Conservation (phyloP, 179 eudicot genomes). For the Nepenthes alata region DNA sequence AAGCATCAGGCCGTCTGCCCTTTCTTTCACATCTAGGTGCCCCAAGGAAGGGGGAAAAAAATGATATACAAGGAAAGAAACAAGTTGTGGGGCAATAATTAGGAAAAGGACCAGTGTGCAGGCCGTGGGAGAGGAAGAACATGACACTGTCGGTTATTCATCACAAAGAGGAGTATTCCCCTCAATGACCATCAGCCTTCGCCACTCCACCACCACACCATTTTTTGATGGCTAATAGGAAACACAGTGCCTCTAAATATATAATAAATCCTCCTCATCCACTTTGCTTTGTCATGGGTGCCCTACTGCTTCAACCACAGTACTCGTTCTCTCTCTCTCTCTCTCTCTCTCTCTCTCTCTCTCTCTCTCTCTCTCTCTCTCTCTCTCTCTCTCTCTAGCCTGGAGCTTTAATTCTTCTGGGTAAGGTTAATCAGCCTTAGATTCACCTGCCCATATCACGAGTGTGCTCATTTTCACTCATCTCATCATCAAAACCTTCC, state of each 20-base stretch:
- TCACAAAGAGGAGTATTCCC: neutral
- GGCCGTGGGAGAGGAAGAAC: conserved; percentile 39
- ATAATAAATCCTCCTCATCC: neutral
- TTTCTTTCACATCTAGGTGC: too few relatives aligned
- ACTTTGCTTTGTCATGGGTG: conserved; percentile 1
- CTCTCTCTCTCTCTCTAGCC: too few relatives aligned
- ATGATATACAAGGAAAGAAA: neutral
- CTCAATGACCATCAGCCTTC: neutral
- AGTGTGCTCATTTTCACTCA: neutral
- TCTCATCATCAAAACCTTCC: neutral
- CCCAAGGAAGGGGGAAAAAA: too few relatives aligned
- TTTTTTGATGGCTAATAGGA: conserved; percentile 15
- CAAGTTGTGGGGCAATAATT: conserved; percentile 20
- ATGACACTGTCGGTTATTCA: conserved; percentile 56
- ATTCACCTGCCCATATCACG: neutral
- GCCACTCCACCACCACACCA: too few relatives aligned
- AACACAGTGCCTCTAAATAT: conserved; percentile 5
- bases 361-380: too few relatives aligned
- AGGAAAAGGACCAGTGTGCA: conserved; percentile 47
- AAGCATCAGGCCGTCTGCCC: too few relatives aligned
- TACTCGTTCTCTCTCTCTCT: too few relatives aligned
- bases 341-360: too few relatives aligned
- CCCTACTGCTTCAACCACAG: too few relatives aligned
- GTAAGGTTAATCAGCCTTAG: too few relatives aligned
- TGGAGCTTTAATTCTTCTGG: too few relatives aligned